Evolutionary conservation across 2,329 filamentous ascomycete species (phyloP).

Genomic region (Peltaster fructicola): DNA sequence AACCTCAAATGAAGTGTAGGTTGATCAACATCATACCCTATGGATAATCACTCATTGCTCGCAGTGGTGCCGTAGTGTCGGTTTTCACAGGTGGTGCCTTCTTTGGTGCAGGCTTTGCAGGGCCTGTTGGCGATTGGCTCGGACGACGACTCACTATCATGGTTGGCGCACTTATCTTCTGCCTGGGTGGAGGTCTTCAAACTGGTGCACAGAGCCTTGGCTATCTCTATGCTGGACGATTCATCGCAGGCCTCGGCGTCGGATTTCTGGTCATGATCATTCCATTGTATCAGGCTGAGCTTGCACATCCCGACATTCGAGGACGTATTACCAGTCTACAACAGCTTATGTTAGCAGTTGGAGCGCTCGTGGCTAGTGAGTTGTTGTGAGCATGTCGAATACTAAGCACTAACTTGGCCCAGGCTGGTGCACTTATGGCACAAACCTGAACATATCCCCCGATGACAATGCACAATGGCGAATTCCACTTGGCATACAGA

Average conservation of each 20-base stretch:
- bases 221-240: constrained; percentile 52
- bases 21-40: no score
- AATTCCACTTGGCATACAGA: constrained; percentile 50
- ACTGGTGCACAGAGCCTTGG: constrained; percentile 42
- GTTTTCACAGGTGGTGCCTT: constrained; percentile 64
- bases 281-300: constrained; percentile 61
- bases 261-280: constrained; percentile 47
- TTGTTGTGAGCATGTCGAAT: no score
- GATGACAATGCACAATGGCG: constrained; percentile 40
- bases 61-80: constrained; percentile 52
- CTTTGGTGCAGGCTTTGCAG: constrained; percentile 48
- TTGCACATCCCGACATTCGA: constrained; percentile 61
- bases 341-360: constrained; percentile 70
- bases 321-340: constrained; percentile 59
- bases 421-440: constrained; percentile 55
- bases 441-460: constrained; percentile 32
- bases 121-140: constrained; percentile 43
- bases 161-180: constrained; percentile 52
- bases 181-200: constrained; percentile 54
- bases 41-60: no score
- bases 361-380: constrained; percentile 52
- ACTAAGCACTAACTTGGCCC: no score
- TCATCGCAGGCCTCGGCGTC: constrained; percentile 27
- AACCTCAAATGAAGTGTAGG: constrained; percentile 20
- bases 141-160: constrained; percentile 58